phyloP scores from a whole-genome alignment of 176 grass and related monocot species.

The Oryza glaberrima region DNA sequence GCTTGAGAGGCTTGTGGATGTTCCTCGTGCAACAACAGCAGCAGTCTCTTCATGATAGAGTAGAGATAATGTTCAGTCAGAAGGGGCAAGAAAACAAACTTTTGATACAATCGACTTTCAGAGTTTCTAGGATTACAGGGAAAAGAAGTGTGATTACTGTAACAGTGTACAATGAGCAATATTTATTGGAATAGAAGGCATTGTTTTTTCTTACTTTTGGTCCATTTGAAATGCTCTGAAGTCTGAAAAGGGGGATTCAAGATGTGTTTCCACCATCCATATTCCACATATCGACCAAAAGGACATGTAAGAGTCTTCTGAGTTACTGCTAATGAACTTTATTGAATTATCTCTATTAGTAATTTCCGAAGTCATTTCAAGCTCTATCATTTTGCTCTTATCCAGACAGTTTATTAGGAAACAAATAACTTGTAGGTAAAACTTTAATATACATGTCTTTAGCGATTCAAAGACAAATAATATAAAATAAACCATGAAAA shows the following conservation, averaged over 20 bases:
- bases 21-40: slow-evolving; percentile 43
- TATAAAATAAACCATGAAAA: too few relatives aligned
- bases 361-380: not conserved
- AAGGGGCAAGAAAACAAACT: slow-evolving; percentile 22
- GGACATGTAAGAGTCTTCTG: not conserved
- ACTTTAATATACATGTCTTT: too few relatives aligned
- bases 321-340: not conserved
- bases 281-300: not conserved
- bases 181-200: slow-evolving; percentile 28
- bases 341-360: not conserved
- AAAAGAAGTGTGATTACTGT: slow-evolving; percentile 17
- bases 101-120: slow-evolving; percentile 5
- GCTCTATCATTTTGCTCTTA: too few relatives aligned
- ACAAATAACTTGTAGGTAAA: too few relatives aligned
- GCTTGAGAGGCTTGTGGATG: slow-evolving; percentile 78
- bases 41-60: slow-evolving; percentile 46
- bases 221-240: not conserved
- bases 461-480: too few relatives aligned
- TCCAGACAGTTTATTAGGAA: too few relatives aligned
- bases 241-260: not conserved
- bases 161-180: slow-evolving; percentile 25
- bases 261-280: slow-evolving; percentile 1
- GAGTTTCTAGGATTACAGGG: slow-evolving; percentile 6
- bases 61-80: slow-evolving; percentile 33
- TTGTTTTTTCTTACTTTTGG: not conserved